phyloP scores from a whole-genome alignment of 371 early-diverging fungal species.

The Mortierella sp. region DNA sequence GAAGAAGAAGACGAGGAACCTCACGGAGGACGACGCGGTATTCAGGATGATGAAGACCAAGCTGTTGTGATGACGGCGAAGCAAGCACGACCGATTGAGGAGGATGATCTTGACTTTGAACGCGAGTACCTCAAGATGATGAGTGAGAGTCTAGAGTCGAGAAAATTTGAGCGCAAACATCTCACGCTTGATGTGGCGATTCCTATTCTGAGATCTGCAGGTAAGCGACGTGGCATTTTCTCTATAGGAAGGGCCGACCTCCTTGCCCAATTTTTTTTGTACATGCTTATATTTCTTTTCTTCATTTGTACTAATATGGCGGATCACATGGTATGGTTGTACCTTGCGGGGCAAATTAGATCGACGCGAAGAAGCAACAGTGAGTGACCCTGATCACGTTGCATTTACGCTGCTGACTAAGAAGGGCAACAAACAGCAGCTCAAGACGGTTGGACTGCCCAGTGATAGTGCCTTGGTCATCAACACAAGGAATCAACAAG shows the following conservation, averaged over 20 bases:
- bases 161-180: constrained; percentile 80
- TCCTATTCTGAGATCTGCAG: constrained; percentile 71
- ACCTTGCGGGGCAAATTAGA: constrained; percentile 10
- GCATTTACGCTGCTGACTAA: constrained; percentile 91
- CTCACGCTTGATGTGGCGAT: constrained; percentile 85
- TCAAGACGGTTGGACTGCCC: constrained; percentile 85
- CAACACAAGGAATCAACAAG: constrained; percentile 84
- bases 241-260: too few species aligned
- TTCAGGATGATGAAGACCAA: constrained; percentile 60
- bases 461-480: constrained; percentile 86
- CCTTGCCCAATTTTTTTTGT: too few species aligned
- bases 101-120: constrained; percentile 79
- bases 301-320: constrained; percentile 8
- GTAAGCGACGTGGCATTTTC: too few species aligned
- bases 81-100: constrained; percentile 58
- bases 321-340: too few species aligned
- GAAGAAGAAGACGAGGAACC: constrained; percentile 24
- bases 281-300: too few species aligned
- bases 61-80: constrained; percentile 68
- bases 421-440: constrained; percentile 91
- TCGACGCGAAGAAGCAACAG: constrained; percentile 33
- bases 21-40: constrained; percentile 35
- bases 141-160: constrained; percentile 82
- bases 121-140: constrained; percentile 84
- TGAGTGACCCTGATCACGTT: constrained; percentile 64